A percentile compares a stretch with the other conserved stretches of the same genome.
These are phyloP conservation scores for Fragosphaeria purpurea DNA, from an alignment of 2,329 filamentous ascomycete genomes.

Conservation along the genomic window DNA sequence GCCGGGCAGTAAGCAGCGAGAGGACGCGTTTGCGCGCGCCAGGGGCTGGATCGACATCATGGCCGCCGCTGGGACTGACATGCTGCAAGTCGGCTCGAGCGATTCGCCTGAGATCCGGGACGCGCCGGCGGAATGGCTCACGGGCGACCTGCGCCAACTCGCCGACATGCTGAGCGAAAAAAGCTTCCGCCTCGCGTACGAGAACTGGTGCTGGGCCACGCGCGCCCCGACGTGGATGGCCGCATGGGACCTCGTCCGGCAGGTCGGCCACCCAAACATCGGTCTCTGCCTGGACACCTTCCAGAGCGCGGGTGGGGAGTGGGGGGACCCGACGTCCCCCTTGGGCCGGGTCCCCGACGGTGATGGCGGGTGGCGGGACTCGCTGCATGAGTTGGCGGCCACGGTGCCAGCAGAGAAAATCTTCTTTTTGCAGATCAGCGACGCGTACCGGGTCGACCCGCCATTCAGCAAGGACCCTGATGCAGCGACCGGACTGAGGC, in stretches of 20 bases:
- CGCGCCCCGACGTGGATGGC: constrained; percentile 50
- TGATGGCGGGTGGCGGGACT: constrained; percentile 31
- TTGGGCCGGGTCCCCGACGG: constrained; percentile 34
- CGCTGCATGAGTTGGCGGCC: constrained; percentile 34
- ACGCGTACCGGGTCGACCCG: constrained; percentile 23
- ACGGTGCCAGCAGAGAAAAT: constrained; percentile 42
- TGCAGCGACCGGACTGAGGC: too few species aligned
- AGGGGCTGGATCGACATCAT: constrained; percentile 27
- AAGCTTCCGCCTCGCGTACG: constrained; percentile 48
- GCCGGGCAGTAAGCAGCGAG: too few species aligned
- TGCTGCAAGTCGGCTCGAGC: too few species aligned
- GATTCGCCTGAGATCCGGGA: too few species aligned
- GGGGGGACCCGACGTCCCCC: constrained; percentile 40
- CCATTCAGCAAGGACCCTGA: neutral
- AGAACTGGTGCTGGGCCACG: constrained; percentile 51
- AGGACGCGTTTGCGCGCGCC: too few species aligned
- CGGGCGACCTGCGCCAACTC: constrained; percentile 18
- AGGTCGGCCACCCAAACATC: constrained; percentile 46
- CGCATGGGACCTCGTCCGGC: constrained; percentile 43
- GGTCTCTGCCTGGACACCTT: constrained; percentile 54
- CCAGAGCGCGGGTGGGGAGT: constrained; percentile 49
- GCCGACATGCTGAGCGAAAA: too few species aligned
- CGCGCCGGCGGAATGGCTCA: too few species aligned
- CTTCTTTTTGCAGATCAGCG: constrained; percentile 54
- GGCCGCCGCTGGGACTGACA: constrained; percentile 33